These are phyloP conservation scores for Davidsoniella neocaledoniae DNA, from an alignment of 2,329 filamentous ascomycete genomes.

Conservation along the genomic window DNA sequence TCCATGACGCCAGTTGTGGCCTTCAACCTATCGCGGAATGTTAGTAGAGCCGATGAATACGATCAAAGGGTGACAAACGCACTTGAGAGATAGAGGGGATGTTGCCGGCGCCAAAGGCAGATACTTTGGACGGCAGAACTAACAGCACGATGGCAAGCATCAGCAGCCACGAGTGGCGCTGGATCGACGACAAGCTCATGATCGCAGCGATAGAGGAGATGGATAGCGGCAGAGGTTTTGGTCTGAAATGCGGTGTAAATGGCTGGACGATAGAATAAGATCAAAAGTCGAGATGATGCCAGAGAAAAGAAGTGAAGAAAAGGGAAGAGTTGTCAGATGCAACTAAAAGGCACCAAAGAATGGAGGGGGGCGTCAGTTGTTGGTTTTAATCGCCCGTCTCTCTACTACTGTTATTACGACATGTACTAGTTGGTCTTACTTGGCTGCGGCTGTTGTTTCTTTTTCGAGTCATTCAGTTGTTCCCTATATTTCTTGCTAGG, in stretches of 20 bases:
- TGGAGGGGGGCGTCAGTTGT: too few species aligned
- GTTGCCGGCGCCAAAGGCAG: slow-evolving; percentile 53
- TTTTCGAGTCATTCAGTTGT: too few species aligned
- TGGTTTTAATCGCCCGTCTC: too few species aligned
- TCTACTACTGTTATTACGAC: too few species aligned
- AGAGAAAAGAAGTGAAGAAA: background rate
- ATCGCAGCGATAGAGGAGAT: too few species aligned
- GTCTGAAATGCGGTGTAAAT: background rate
- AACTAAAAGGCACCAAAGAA: too few species aligned
- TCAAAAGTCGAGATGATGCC: background rate
- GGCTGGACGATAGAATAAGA: background rate
- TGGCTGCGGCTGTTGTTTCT: too few species aligned
- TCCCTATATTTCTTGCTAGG: too few species aligned
- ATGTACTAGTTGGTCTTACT: too few species aligned
- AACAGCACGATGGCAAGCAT: slow-evolving; percentile 35
- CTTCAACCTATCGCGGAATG: slow-evolving; percentile 34
- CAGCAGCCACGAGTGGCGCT: slow-evolving; percentile 29
- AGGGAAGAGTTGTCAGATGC: background rate
- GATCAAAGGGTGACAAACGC: slow-evolving; percentile 15
- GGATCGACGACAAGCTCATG: too few species aligned
- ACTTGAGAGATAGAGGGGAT: slow-evolving; percentile 44
- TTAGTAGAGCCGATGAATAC: background rate
- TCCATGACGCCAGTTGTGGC: slow-evolving; percentile 54
- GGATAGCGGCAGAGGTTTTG: too few species aligned
- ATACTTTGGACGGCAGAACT: slow-evolving; percentile 37